These are phyloP conservation scores for Alternaria sp. DNA, from an alignment of 2,329 filamentous ascomycete species.

Conservation along the genomic window DNA sequence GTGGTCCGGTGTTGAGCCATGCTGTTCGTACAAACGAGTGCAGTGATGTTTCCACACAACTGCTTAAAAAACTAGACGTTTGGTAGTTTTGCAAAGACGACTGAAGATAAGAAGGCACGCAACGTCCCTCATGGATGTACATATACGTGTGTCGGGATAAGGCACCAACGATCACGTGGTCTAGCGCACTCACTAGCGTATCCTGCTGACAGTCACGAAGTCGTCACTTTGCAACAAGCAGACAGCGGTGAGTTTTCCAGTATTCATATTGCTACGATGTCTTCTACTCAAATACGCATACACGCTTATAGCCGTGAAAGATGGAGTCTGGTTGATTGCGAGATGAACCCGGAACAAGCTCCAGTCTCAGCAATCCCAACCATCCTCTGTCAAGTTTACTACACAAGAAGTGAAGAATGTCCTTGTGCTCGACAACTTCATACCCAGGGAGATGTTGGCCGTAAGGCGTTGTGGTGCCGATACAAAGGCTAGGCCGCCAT, in stretches of 20 bases:
- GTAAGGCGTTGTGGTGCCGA: conserved; percentile 12
- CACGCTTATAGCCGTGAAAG: conserved; percentile 15
- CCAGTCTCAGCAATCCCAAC: conserved; percentile 1
- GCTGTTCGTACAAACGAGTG: neutral
- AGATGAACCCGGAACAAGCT: conserved; percentile 5
- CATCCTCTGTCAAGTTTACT: conserved; percentile 20
- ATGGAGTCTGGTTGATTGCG: neutral
- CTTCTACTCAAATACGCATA: conserved; percentile 16
- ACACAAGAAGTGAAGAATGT: conserved; percentile 31
- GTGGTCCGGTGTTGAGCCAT: neutral
- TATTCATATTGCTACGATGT: conserved; percentile 19
- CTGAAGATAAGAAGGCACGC: neutral
- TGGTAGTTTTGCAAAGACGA: neutral
- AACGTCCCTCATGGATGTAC: neutral
- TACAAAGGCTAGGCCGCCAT: conserved; percentile 7
- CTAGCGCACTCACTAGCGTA: neutral
- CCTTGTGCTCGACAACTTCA: neutral
- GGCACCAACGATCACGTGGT: neutral
- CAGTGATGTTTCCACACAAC: neutral
- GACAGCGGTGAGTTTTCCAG: conserved; percentile 1
- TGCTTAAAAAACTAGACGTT: neutral
- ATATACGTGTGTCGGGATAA: neutral
- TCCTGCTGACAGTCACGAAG: neutral
- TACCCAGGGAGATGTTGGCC: conserved; percentile 13
- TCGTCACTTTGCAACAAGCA: neutral